phyloP scores from a whole-genome alignment of 2,329 filamentous ascomycete genomes.

The Epichloe gansuensis region DNA sequence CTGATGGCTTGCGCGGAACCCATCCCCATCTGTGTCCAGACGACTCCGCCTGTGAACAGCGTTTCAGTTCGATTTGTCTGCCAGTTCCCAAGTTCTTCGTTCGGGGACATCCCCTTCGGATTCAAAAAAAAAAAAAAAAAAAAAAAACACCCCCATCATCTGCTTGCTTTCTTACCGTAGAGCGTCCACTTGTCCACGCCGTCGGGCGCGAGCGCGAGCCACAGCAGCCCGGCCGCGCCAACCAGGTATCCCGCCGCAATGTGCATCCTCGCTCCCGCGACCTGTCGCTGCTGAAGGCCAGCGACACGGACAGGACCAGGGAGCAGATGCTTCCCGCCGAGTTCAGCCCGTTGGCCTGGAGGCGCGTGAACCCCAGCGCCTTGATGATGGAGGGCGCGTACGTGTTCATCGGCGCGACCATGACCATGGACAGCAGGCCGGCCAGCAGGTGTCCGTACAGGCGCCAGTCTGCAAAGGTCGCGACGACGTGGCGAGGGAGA shows the following conservation, averaged over 20 bases:
- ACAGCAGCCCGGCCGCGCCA: conserved; percentile 15
- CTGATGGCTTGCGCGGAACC: conserved; percentile 19
- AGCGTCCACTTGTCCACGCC: conserved; percentile 14
- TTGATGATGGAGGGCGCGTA: conserved; percentile 20
- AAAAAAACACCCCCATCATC: no score
- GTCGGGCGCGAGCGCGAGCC: conserved; percentile 15
- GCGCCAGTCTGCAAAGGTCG: conserved; percentile 17
- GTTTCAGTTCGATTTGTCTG: not conserved
- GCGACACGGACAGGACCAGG: conserved; percentile 14
- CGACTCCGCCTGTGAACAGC: conserved; percentile 12
- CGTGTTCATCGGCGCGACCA: conserved; percentile 20
- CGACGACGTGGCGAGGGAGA: conserved; percentile 12
- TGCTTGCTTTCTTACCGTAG: conserved; percentile 10
- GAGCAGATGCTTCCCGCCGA: conserved; percentile 17
- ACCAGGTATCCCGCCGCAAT: conserved; percentile 16
- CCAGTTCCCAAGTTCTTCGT: no score
- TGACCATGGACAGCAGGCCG: conserved; percentile 18
- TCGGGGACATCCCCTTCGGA: no score
- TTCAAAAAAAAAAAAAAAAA: no score
- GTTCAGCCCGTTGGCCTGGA: conserved; percentile 19
- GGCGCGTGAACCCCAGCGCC: conserved; percentile 13
- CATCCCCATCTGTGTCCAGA: conserved; percentile 22
- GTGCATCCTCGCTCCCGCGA: conserved; percentile 16
- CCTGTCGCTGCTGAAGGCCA: conserved; percentile 17
- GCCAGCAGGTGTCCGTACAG: conserved; percentile 17